phyloP scores from a whole-genome alignment of 2,329 filamentous ascomycete species.

The Calonectria pauciramosa region DNA sequence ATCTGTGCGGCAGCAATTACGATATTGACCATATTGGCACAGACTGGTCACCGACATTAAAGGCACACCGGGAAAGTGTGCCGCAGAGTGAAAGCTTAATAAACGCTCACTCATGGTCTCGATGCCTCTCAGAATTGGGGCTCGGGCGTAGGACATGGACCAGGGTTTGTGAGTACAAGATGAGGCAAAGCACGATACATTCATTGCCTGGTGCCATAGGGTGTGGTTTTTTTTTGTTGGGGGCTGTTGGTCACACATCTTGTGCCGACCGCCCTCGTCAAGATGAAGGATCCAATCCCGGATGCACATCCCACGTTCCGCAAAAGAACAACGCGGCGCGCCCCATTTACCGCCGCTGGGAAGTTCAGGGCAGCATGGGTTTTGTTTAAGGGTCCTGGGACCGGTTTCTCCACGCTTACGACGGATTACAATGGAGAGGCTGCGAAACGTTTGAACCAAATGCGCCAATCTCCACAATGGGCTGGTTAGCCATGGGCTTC shows the following conservation, averaged over 20 bases:
- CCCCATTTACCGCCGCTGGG: not conserved
- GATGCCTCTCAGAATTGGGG: constrained; percentile 13
- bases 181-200: constrained; percentile 20
- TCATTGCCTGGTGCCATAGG: constrained; percentile 23
- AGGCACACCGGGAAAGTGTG: not conserved
- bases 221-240: constrained; percentile 22
- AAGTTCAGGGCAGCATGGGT: not conserved
- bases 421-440: constrained; percentile 18
- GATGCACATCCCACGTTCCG: constrained; percentile 9
- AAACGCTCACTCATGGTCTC: constrained; percentile 16
- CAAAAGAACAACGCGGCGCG: constrained; percentile 5
- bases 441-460: constrained; percentile 17
- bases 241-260: constrained; percentile 28
- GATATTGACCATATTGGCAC: not conserved
- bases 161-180: constrained; percentile 18
- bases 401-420: constrained; percentile 10
- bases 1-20: not conserved
- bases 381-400: constrained; percentile 2
- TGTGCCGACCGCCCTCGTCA: constrained; percentile 37
- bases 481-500: constrained; percentile 17
- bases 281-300: constrained; percentile 25
- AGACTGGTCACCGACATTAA: not conserved
- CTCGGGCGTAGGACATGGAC: constrained; percentile 22
- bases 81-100: constrained; percentile 18
- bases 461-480: constrained; percentile 24